A percentile compares a stretch with the other conserved stretches of the same genome.
Evolutionary conservation across 768 basidiomycete species (phyloP).

Genomic region (Kwoniella heveanensis): DNA sequence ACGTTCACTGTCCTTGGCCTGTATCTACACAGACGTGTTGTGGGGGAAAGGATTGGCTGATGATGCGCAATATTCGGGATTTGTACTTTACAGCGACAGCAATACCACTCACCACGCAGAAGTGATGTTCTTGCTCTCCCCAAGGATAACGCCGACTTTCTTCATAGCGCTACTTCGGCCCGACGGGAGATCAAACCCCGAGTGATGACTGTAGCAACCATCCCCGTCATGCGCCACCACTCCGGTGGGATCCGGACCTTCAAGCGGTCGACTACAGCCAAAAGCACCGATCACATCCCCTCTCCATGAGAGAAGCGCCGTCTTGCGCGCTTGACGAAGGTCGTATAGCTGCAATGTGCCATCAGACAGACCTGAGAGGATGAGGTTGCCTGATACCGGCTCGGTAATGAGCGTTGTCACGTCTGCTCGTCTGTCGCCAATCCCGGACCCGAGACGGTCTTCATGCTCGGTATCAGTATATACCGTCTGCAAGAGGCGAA

Average conservation of each 20-base stretch:
- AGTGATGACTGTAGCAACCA: no score
- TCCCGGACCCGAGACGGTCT: neutral
- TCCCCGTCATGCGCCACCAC: no score
- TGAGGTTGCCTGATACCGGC: conserved; percentile 44
- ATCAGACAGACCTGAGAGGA: conserved; percentile 34
- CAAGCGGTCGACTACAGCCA: no score
- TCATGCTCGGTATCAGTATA: neutral
- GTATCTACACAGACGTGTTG: no score
- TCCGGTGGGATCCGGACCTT: no score
- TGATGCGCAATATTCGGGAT: no score
- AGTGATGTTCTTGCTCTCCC: conserved; percentile 41
- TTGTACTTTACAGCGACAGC: no score
- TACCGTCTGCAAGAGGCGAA: neutral
- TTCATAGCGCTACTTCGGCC: conserved; percentile 12
- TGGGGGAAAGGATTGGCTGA: no score
- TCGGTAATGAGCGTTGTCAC: conserved; percentile 40
- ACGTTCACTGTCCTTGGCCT: no score
- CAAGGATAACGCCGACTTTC: conserved; percentile 42
- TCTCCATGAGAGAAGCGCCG: conserved; percentile 26
- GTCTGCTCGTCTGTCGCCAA: neutral
- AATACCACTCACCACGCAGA: conserved; percentile 47
- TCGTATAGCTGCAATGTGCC: conserved; percentile 44
- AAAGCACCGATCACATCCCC: neutral
- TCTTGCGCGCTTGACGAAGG: conserved; percentile 28
- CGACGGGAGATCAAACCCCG: no score